Conservation (phyloP, 352 stramenopile species). For the Phytopythium montanum region DNA sequence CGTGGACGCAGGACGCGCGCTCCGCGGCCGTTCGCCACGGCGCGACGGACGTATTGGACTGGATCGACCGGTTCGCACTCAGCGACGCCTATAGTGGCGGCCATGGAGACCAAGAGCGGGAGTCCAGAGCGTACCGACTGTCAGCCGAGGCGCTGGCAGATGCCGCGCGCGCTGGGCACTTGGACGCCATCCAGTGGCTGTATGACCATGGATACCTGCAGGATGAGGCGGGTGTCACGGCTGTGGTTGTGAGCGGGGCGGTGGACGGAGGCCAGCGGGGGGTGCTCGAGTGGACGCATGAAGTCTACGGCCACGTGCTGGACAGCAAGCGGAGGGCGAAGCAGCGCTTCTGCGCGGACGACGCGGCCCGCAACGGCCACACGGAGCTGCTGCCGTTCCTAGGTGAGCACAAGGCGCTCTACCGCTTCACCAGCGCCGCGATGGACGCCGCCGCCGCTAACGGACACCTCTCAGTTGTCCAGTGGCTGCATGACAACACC, state of each 20-base stretch:
- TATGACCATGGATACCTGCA: conserved; percentile 11
- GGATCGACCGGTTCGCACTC: conserved; percentile 22
- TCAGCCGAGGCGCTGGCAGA: not conserved
- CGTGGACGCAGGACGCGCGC: conserved; percentile 31
- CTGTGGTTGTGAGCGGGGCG: not conserved
- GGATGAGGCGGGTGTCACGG: not conserved
- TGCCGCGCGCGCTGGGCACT: conserved; percentile 4
- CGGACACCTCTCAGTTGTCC: conserved; percentile 10
- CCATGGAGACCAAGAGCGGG: not conserved
- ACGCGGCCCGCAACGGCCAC: not conserved
- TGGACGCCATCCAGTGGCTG: conserved; percentile 13
- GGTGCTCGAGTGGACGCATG: conserved; percentile 3
- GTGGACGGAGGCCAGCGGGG: not conserved
- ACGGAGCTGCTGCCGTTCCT: conserved; percentile 9
- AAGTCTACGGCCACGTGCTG: not conserved
- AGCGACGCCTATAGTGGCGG: not conserved
- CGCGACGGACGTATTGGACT: conserved; percentile 24
- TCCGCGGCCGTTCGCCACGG: conserved; percentile 21
- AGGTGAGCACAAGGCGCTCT: not conserved
- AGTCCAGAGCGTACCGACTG: conserved; percentile 1
- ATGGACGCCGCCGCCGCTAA: not conserved
- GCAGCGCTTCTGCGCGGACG: conserved; percentile 4
- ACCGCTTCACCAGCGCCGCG: not conserved
- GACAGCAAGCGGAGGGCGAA: conserved; percentile 5
- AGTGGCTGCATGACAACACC: conserved; percentile 13